phyloP scores from a whole-genome alignment of 768 basidiomycete species.

The Russula vinacea region DNA sequence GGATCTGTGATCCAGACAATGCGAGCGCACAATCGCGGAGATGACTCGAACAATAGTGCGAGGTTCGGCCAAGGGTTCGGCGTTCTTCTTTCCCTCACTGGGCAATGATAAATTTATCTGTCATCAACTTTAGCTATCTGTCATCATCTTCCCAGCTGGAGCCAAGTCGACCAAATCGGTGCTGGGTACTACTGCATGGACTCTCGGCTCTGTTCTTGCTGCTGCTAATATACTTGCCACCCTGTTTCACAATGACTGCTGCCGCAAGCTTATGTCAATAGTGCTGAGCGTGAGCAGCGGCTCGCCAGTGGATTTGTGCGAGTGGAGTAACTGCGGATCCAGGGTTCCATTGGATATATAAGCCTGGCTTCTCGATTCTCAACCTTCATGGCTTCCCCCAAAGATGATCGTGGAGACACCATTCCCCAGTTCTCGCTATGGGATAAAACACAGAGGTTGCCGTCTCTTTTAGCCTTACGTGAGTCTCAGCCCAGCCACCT shows the following conservation, averaged over 20 bases:
- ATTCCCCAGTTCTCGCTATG: background rate
- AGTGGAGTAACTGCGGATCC: background rate
- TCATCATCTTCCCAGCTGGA: too few relatives aligned
- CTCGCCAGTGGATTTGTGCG: background rate
- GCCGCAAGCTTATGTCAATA: background rate
- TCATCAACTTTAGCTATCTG: too few relatives aligned
- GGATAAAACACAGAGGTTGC: background rate
- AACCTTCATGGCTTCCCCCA: background rate
- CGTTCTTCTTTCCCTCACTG: too few relatives aligned
- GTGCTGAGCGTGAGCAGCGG: background rate
- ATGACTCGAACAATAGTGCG: too few relatives aligned
- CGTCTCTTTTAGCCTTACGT: background rate
- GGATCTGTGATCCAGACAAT: too few relatives aligned
- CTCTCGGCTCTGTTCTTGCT: too few relatives aligned
- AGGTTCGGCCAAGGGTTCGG: too few relatives aligned
- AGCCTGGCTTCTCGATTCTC: background rate
- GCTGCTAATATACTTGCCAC: background rate
- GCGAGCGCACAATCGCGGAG: too few relatives aligned
- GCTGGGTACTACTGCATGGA: too few relatives aligned
- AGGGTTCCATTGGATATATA: background rate
- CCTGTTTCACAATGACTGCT: background rate
- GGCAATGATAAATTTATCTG: too few relatives aligned
- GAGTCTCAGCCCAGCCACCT: background rate
- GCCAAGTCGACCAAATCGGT: too few relatives aligned
- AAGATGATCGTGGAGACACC: background rate